Evolutionary conservation across 176 grass and related monocot genomes (phyloP), one percentile per base, ranked within the genome.

Genomic region (Cymbopogon citratus): DNA sequence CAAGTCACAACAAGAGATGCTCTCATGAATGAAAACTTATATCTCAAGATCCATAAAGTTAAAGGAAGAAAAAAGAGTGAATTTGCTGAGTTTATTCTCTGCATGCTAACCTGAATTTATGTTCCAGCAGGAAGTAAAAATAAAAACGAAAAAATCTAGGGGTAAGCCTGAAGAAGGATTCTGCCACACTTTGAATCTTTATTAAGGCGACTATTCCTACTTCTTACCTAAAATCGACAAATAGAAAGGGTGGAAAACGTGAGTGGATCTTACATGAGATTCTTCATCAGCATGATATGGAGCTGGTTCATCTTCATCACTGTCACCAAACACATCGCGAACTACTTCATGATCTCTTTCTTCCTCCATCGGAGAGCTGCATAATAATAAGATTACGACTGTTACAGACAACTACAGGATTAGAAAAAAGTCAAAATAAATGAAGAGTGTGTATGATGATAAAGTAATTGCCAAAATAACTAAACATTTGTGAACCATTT

Each of bases 321-420:
- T 92, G 71, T 98, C 92, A 68, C 96, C 92, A 91, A 98, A 98
- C 41, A 95, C 96, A 86, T 33, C 92, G 5, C 88, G 90, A 43
- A 98, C 87, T 72, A 95, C 96, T 93, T 95, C 83, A 33, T 93
- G 74, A 28, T 95, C 88, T 67, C 80, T 83, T 83, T 95, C 83
- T 63, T 93, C 88, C 66, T 84, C 90, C 59, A 85, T 56, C 7
- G 63, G 31, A 8, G 85, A 90, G 51, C 78, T 80, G 80, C 41
- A 85, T 26, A 82, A 74, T 23, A 80, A 74, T 85, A 74, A 82
- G 29, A 89, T 28, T 45, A 41, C 56, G 33, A 82, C 48, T 78
- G 24, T 57, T 35, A 81, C 35, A 25, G 80, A 40, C 74, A 51
- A 70, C 38, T 70, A 46, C 31, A 84, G 33, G 15, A 81, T 63